Conservation (phyloP, 768 basidiomycete genomes). For the Tremella yokohamensis region DNA sequence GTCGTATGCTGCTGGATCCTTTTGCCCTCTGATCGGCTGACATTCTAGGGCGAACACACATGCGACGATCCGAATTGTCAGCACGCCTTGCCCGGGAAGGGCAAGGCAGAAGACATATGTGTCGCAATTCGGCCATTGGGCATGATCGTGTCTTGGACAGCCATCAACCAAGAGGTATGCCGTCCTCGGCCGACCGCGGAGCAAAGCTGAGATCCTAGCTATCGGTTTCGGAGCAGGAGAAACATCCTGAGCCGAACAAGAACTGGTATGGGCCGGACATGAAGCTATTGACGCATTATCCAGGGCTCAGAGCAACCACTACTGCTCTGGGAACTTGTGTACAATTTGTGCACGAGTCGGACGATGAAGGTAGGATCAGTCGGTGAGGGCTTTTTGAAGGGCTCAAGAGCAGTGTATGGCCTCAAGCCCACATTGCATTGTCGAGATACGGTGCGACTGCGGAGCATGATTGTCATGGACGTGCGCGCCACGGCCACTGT, state of each 20-base stretch:
- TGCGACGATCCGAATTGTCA: constrained; percentile 32
- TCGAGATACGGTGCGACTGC: constrained; percentile 55
- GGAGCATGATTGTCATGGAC: constrained; percentile 63
- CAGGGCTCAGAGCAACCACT: neutral
- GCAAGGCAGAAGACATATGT: too few species aligned
- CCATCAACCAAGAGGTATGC: constrained; percentile 76
- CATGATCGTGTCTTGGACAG: constrained; percentile 79
- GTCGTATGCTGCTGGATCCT: too few species aligned
- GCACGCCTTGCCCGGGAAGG: too few species aligned
- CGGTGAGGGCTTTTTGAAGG: neutral
- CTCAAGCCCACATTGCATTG: constrained; percentile 65
- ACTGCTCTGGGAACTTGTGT: neutral
- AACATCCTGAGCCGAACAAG: constrained; percentile 63
- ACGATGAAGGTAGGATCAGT: neutral
- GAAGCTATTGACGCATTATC: constrained; percentile 56
- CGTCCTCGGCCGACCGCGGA: neutral
- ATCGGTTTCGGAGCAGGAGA: constrained; percentile 58
- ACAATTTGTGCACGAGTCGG: neutral
- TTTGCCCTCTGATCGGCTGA: too few species aligned
- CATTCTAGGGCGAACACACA: too few species aligned
- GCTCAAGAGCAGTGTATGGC: constrained; percentile 39
- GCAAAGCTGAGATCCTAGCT: constrained; percentile 55
- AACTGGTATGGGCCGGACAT: constrained; percentile 73
- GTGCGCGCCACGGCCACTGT: constrained; percentile 68
- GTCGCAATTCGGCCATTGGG: constrained; percentile 71